These are phyloP conservation scores for Salix arbutifolia DNA, from an alignment of 345 rosid genomes.

Conservation along the genomic window DNA sequence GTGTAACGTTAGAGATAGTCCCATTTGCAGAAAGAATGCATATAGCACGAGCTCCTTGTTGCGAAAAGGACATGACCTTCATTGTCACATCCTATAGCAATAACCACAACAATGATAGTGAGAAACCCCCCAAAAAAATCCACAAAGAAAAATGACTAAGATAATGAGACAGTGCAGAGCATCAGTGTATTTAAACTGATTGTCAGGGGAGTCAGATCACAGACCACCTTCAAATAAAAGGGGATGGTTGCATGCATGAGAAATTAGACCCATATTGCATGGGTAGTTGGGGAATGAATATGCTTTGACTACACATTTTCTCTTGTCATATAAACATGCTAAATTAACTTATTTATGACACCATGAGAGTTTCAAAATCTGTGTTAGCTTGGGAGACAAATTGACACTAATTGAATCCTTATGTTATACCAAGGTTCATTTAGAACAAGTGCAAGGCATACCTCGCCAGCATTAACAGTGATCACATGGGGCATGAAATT, in stretches of 20 bases:
- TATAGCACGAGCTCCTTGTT: slow-evolving; percentile 76
- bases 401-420: not conserved
- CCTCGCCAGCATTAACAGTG: slow-evolving; percentile 89
- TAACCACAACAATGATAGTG: not conserved
- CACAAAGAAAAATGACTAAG: not conserved
- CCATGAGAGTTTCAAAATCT: not conserved
- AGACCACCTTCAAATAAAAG: not conserved
- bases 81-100: slow-evolving; percentile 72
- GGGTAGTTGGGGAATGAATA: not conserved
- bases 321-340: not conserved
- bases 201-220: not conserved
- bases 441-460: slow-evolving; percentile 24
- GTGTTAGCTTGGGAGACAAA: not conserved
- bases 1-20: slow-evolving; percentile 78
- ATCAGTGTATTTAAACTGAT: not conserved
- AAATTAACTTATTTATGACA: not conserved
- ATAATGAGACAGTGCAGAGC: not conserved
- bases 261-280: not conserved
- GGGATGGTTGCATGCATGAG: not conserved
- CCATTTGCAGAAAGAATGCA: slow-evolving; percentile 89
- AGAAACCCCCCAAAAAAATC: not conserved
- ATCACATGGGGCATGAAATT: slow-evolving; percentile 83
- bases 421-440: not conserved
- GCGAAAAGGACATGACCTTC: slow-evolving; percentile 90
- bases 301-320: not conserved